Conservation (phyloP, 352 stramenopile species). For the Thraustochytrium striatum region DNA sequence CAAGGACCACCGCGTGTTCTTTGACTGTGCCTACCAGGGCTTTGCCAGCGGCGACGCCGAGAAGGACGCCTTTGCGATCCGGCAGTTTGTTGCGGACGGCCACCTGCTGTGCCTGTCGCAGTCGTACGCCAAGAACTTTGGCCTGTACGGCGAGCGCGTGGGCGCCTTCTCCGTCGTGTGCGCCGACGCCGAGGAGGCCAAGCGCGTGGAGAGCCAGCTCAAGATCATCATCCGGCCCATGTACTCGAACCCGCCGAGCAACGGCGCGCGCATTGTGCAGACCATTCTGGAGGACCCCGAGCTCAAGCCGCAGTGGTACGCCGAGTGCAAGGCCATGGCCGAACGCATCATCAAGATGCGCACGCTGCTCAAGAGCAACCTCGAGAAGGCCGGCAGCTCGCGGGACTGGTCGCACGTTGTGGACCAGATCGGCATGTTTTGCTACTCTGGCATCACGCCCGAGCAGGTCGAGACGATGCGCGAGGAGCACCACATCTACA, state of each 20-base stretch:
- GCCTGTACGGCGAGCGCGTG: conserved; percentile 97
- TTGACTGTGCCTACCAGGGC: conserved; percentile 98
- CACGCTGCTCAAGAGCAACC: conserved; percentile 59
- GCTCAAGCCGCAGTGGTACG: conserved; percentile 82
- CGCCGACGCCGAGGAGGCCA: conserved; percentile 84
- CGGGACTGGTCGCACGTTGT: conserved; percentile 90
- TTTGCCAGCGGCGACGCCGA: conserved; percentile 95
- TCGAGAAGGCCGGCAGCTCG: conserved; percentile 65
- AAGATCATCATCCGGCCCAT: conserved; percentile 98
- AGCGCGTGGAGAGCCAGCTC: conserved; percentile 91
- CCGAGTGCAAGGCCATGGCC: conserved; percentile 90
- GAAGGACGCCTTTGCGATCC: conserved; percentile 87
- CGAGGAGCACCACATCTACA: conserved; percentile 93
- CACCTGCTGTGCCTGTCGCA: conserved; percentile 94
- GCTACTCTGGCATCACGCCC: conserved; percentile 90
- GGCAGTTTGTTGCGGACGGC: conserved; percentile 96
- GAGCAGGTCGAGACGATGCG: conserved; percentile 87
- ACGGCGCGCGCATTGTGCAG: conserved; percentile 94
- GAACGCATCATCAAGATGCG: conserved; percentile 90
- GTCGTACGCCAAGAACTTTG: conserved; percentile 99
- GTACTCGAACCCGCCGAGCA: conserved; percentile 98
- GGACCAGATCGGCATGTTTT: conserved; percentile 99
- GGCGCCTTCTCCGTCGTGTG: conserved; percentile 92
- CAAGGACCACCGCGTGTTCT: conserved; percentile 94
- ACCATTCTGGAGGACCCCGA: conserved; percentile 87